Percentiles rank a stretch among this genome's conserved stretches.
Evolutionary conservation across 78 protist species (phyloP).

Genomic region (Anaeramoeba ignava): DNA sequence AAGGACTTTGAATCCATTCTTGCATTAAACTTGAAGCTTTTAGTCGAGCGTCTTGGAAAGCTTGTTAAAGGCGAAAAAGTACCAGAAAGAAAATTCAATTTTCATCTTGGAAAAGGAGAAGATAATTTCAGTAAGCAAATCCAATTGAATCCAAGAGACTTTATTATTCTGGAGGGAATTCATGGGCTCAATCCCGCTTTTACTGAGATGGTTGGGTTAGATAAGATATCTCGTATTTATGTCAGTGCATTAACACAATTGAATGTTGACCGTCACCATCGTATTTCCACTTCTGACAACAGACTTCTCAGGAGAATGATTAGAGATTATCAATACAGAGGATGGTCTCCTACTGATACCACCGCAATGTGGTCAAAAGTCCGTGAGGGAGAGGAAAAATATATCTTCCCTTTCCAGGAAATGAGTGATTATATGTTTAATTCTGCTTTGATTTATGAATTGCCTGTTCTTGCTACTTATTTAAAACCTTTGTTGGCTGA

Average conservation of each 20-base stretch:
- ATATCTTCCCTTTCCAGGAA: conserved; percentile 30
- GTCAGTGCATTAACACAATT: conserved; percentile 37
- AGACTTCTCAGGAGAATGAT: conserved; percentile 32
- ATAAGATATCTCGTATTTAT: conserved; percentile 35
- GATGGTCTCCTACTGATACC: conserved; percentile 19
- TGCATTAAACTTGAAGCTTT: conserved; percentile 14
- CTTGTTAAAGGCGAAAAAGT: conserved; percentile 23
- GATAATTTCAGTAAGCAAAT: too few relatives aligned
- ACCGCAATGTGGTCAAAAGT: conserved; percentile 28
- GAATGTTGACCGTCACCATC: conserved; percentile 34
- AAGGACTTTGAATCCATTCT: conserved; percentile 30
- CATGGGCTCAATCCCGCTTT: conserved; percentile 24
- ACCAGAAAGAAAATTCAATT: conserved; percentile 21
- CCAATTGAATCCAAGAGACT: too few relatives aligned
- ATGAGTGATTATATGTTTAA: conserved; percentile 30
- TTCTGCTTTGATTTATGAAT: conserved; percentile 35
- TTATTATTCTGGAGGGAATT: conserved; percentile 40
- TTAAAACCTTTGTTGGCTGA: conserved; percentile 31
- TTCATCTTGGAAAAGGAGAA: conserved; percentile 5
- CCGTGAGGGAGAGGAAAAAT: conserved; percentile 29
- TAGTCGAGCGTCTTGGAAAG: conserved; percentile 7
- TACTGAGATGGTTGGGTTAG: conserved; percentile 17
- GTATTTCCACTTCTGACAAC: conserved; percentile 26
- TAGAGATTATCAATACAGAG: conserved; percentile 28
- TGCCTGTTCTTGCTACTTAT: conserved; percentile 6